phyloP scores from a whole-genome alignment of 2,329 filamentous ascomycete genomes.

The Paracamarosporium sp. region DNA sequence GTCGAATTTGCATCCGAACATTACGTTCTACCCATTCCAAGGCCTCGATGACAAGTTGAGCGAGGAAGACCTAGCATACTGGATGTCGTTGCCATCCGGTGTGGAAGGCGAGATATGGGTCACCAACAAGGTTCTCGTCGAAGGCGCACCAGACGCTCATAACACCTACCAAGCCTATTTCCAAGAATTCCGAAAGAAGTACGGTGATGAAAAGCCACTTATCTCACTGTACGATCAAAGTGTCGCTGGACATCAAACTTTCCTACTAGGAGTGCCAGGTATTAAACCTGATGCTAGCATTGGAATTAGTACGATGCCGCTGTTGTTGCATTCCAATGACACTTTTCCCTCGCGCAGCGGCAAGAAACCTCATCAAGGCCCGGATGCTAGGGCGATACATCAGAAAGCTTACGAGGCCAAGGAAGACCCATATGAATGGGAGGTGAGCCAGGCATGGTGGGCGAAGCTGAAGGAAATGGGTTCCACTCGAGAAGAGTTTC shows the following conservation, averaged over 20 bases:
- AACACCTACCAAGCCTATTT: constrained; percentile 42
- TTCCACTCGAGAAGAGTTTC: constrained; percentile 11
- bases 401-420: constrained; percentile 14
- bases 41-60: constrained; percentile 32
- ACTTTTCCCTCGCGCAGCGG: constrained; percentile 23
- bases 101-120: constrained; percentile 41
- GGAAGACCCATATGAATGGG: constrained; percentile 7
- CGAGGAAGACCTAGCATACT: constrained; percentile 27
- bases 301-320: constrained; percentile 44
- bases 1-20: constrained; percentile 44
- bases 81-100: constrained; percentile 29
- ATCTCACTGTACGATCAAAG: constrained; percentile 54
- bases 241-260: constrained; percentile 42
- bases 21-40: constrained; percentile 44
- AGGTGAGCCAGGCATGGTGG: constrained; percentile 27
- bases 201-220: constrained; percentile 46
- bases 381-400: constrained; percentile 19
- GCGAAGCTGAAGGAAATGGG: constrained; percentile 20
- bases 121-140: constrained; percentile 44
- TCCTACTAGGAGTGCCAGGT: constrained; percentile 45
- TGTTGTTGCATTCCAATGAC: constrained; percentile 22
- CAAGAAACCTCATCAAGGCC: constrained; percentile 18
- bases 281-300: constrained; percentile 47
- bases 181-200: constrained; percentile 30
- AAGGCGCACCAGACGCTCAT: constrained; percentile 42